A percentile compares a stretch with the other conserved stretches of the same genome.
phyloP scores from a whole-genome alignment of 2,329 filamentous ascomycete genomes.

The Fusarium sp. region DNA sequence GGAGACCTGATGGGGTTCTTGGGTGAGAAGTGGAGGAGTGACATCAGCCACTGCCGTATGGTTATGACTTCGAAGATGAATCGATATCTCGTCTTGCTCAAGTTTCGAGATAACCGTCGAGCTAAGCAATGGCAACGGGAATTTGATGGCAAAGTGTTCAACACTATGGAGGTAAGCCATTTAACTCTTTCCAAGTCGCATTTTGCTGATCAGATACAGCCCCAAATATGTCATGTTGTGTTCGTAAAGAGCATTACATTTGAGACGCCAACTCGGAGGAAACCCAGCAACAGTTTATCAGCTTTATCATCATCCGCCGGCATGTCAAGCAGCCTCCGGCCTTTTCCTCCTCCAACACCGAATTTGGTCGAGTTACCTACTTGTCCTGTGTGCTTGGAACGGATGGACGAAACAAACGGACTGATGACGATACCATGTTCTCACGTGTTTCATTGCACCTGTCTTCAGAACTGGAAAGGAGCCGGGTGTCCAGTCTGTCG shows the following conservation, averaged over 20 bases:
- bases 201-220: slow-evolving; percentile 56
- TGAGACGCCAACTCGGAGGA: slow-evolving; percentile 67
- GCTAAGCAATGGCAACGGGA: slow-evolving; percentile 85
- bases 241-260: slow-evolving; percentile 95
- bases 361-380: slow-evolving; percentile 92
- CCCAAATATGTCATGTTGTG: slow-evolving; percentile 93
- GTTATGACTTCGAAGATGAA: slow-evolving; percentile 90
- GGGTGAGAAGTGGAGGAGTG: slow-evolving; percentile 85
- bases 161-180: slow-evolving; percentile 80
- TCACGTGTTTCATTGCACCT: slow-evolving; percentile 97
- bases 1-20: slow-evolving; percentile 93
- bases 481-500: slow-evolving; percentile 94
- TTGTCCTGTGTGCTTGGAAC: slow-evolving; percentile 94
- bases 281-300: slow-evolving; percentile 68
- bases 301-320: slow-evolving; percentile 61
- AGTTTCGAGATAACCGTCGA: slow-evolving; percentile 81
- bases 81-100: slow-evolving; percentile 95
- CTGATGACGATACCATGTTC: slow-evolving; percentile 96
- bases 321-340: slow-evolving; percentile 63
- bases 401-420: slow-evolving; percentile 98
- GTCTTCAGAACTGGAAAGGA: slow-evolving; percentile 95
- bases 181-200: not conserved
- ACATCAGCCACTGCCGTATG: slow-evolving; percentile 94
- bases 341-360: slow-evolving; percentile 77
- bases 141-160: slow-evolving; percentile 95